Evolutionary conservation across 164 flowering plant genomes (phyloP).

Genomic region (Tetracentron sinense): DNA sequence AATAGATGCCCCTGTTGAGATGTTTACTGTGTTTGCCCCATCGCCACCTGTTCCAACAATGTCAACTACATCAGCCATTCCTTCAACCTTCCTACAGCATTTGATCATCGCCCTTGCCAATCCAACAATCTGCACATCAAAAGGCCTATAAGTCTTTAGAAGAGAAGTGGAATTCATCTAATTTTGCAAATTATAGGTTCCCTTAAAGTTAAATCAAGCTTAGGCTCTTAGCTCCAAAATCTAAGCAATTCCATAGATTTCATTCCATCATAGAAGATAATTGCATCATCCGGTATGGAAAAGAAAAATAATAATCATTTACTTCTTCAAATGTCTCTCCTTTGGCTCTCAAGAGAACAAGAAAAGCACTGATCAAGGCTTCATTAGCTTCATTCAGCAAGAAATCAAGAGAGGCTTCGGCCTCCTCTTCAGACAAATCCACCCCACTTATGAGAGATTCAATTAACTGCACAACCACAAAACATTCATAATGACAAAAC

Average conservation of each 20-base stretch:
- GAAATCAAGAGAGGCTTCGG: slow-evolving; percentile 70
- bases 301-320: slow-evolving; percentile 5
- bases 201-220: not conserved
- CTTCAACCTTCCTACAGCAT: slow-evolving; percentile 65
- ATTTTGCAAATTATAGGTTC: no score
- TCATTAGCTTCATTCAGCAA: slow-evolving; percentile 64
- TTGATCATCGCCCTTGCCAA: slow-evolving; percentile 86
- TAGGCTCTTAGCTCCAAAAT: no score
- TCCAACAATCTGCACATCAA: slow-evolving; percentile 62
- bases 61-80: slow-evolving; percentile 70
- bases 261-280: not conserved
- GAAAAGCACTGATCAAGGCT: slow-evolving; percentile 80
- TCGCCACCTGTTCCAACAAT: slow-evolving; percentile 98
- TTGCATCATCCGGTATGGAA: not conserved
- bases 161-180: not conserved
- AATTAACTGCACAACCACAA: slow-evolving; percentile 46
- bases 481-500: not conserved
- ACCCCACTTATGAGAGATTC: slow-evolving; percentile 60
- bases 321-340: slow-evolving; percentile 95
- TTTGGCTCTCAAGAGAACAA: slow-evolving; percentile 88
- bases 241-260: not conserved
- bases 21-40: slow-evolving; percentile 95
- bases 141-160: not conserved
- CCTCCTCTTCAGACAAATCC: slow-evolving; percentile 77
- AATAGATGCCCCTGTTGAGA: slow-evolving; percentile 91